Evolutionary conservation across 2,329 filamentous ascomycete genomes (phyloP).

Genomic region (Magnaporthiopsis rhizophila): DNA sequence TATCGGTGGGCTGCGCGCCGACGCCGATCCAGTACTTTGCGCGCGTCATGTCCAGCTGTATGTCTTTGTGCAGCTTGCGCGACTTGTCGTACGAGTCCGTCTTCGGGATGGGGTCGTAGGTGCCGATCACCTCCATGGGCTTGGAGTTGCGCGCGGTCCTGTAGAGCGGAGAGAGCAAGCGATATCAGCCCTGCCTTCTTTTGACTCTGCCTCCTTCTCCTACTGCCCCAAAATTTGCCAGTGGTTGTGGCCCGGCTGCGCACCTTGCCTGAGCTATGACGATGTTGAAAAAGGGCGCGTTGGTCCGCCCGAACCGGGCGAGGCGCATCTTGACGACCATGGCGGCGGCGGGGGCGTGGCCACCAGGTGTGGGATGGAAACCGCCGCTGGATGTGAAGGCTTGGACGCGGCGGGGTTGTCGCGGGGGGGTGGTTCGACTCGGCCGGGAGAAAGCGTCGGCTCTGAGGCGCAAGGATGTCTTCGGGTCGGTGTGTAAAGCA

Average conservation of each 20-base stretch:
- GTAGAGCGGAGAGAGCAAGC: conserved; percentile 3
- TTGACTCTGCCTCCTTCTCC: not conserved
- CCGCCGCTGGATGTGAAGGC: not conserved
- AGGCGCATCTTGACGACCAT: conserved; percentile 96
- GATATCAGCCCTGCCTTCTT: not conserved
- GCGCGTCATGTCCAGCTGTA: conserved; percentile 72
- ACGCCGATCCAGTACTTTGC: conserved; percentile 96
- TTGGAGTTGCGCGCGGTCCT: conserved; percentile 81
- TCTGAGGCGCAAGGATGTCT: no score
- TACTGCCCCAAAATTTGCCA: no score
- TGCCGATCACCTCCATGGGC: conserved; percentile 87
- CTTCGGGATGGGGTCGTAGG: conserved; percentile 62
- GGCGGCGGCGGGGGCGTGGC: not conserved
- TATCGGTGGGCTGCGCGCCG: conserved; percentile 87
- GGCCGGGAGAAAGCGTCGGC: not conserved
- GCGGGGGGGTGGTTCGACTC: not conserved
- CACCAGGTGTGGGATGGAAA: not conserved
- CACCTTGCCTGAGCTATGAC: conserved; percentile 90
- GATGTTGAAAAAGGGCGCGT: conserved; percentile 95
- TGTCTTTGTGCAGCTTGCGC: conserved; percentile 79
- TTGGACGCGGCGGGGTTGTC: not conserved
- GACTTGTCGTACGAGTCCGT: conserved; percentile 50
- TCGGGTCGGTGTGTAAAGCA: no score
- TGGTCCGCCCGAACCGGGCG: conserved; percentile 83
- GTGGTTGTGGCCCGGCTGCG: conserved; percentile 14